Percentiles rank a stretch among this genome's conserved stretches.
Conservation (phyloP, 148 eudicot species). For the Polygonum aviculare region DNA sequence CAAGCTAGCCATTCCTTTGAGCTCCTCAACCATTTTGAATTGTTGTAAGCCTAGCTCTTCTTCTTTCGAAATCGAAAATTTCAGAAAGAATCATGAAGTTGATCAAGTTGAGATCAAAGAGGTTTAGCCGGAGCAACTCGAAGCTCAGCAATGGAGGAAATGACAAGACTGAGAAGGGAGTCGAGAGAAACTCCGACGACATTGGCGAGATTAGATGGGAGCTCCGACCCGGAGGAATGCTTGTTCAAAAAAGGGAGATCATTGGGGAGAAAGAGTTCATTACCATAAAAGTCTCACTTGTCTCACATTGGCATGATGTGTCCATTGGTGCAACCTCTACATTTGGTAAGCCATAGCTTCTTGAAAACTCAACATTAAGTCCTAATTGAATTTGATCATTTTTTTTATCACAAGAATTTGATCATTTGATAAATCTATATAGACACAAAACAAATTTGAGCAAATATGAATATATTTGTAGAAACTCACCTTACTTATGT, state of each 20-base stretch:
- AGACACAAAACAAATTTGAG: too few relatives aligned
- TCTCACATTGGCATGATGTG: constrained; percentile 47
- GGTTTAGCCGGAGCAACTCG: constrained; percentile 14
- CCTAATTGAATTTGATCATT: background rate
- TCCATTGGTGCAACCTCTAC: constrained; percentile 54
- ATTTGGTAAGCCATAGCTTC: constrained; percentile 33
- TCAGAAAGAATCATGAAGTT: background rate
- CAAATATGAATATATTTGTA: background rate
- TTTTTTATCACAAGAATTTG: too few relatives aligned
- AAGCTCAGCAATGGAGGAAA: constrained; percentile 3
- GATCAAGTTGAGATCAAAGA: constrained; percentile 13
- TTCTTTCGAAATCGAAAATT: background rate
- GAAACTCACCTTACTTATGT: background rate
- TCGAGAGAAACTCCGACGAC: background rate
- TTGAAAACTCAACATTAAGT: background rate
- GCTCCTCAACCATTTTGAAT: background rate
- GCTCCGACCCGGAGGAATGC: constrained; percentile 60
- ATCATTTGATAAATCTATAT: background rate
- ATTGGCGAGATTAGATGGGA: constrained; percentile 37
- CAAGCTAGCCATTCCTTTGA: background rate
- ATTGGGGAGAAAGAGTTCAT: constrained; percentile 33
- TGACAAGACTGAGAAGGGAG: background rate
- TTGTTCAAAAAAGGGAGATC: constrained; percentile 55
- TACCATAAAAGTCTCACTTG: constrained; percentile 42
- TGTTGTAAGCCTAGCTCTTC: background rate